Percentiles rank a stretch among this genome's conserved stretches.
These are phyloP conservation scores for Saitozyma sp. DNA, from an alignment of 768 basidiomycete genomes.

Conservation along the genomic window DNA sequence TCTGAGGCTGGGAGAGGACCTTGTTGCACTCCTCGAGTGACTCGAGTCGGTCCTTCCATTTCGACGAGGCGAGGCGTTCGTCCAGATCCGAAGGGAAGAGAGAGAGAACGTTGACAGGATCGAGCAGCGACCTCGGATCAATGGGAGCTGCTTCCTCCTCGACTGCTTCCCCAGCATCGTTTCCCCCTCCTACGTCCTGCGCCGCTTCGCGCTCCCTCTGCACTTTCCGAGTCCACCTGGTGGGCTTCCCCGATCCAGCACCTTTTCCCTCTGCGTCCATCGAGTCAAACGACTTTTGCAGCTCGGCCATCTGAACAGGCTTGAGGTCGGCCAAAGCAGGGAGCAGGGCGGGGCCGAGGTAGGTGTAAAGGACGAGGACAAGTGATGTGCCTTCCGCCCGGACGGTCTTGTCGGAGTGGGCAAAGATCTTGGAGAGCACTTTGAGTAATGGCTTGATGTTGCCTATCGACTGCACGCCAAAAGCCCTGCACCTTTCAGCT, in stretches of 20 bases:
- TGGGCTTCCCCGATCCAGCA: constrained; percentile 75
- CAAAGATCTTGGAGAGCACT: constrained; percentile 85
- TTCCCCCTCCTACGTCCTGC: constrained; percentile 26
- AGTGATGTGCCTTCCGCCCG: constrained; percentile 84
- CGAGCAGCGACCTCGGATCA: constrained; percentile 77
- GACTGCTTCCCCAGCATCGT: constrained; percentile 56
- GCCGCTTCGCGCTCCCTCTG: constrained; percentile 58
- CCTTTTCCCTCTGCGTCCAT: constrained; percentile 84
- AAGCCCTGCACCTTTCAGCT: constrained; percentile 58
- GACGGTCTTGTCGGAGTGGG: constrained; percentile 91
- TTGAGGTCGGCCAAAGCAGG: constrained; percentile 86
- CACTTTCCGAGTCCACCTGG: constrained; percentile 74
- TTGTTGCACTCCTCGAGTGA: constrained; percentile 78
- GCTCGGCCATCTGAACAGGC: constrained; percentile 92
- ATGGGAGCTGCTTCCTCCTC: constrained; percentile 59
- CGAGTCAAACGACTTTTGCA: constrained; percentile 83
- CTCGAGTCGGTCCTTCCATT: constrained; percentile 95
- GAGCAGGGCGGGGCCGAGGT: constrained; percentile 78
- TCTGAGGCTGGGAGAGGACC: constrained; percentile 60
- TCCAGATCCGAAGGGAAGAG: constrained; percentile 76
- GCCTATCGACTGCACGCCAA: constrained; percentile 68
- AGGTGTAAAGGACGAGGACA: constrained; percentile 75
- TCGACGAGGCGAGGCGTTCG: constrained; percentile 75
- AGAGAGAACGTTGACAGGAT: constrained; percentile 73
- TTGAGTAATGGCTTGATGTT: constrained; percentile 73